Conservation (phyloP, 768 basidiomycete genomes). For the Boletus insuetus region DNA sequence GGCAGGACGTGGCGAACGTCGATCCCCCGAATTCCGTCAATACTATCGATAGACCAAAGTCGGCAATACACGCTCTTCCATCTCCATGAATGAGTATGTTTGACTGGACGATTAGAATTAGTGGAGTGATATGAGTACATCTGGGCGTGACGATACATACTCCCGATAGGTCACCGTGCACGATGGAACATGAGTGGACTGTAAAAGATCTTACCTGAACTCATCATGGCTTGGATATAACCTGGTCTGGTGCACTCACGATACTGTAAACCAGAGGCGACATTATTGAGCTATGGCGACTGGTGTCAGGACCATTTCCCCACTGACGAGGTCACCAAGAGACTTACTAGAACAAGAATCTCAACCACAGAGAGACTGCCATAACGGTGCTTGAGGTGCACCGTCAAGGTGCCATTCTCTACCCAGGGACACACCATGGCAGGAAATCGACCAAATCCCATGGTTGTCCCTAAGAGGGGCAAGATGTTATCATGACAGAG, state of each 20-base stretch:
- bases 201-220: background rate
- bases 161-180: constrained; percentile 9
- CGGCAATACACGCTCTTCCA: constrained; percentile 1
- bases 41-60: constrained; percentile 1
- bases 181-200: constrained; percentile 10
- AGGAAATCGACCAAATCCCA: too few species aligned
- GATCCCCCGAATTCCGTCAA: constrained; percentile 1
- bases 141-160: background rate
- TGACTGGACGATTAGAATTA: constrained; percentile 24
- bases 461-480: too few species aligned
- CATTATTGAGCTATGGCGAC: constrained; percentile 7
- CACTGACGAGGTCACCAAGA: too few species aligned
- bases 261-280: constrained; percentile 12
- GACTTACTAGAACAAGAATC: background rate
- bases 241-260: background rate
- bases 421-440: too few species aligned
- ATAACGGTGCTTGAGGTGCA: too few species aligned
- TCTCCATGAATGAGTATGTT: constrained; percentile 41
- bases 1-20: constrained; percentile 14
- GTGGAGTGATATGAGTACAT: too few species aligned
- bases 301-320: background rate
- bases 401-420: too few species aligned
- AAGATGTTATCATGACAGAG: too few species aligned
- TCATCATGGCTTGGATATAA: too few species aligned
- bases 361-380: background rate